A percentile compares a stretch with the other conserved stretches of the same genome.
These are phyloP conservation scores for Ammopiptanthus mongolicus DNA, from an alignment of 306 rosid genomes.

Conservation along the genomic window DNA sequence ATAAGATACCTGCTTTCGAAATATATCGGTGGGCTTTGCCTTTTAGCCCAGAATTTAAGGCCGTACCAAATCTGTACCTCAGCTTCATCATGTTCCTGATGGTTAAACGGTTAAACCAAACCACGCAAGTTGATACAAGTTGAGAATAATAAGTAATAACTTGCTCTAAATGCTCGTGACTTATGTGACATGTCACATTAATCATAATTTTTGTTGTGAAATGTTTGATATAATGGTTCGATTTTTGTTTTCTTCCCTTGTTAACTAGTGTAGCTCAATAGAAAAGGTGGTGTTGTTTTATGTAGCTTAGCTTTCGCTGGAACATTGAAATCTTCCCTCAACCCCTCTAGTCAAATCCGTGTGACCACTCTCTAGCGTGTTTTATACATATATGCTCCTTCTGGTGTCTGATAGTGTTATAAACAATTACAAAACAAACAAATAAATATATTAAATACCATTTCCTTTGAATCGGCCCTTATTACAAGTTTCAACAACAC, in stretches of 20 bases:
- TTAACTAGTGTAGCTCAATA: neutral
- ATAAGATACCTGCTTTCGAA: neutral
- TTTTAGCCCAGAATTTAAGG: neutral
- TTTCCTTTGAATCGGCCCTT: neutral
- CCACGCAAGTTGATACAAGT: neutral
- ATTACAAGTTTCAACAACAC: conserved; percentile 2
- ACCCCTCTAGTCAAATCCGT: neutral
- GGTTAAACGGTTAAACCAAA: neutral
- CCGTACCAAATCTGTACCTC: neutral
- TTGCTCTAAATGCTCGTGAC: neutral
- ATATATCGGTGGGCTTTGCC: neutral
- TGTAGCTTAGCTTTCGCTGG: neutral
- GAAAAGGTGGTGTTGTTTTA: neutral
- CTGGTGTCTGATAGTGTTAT: neutral
- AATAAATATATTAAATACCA: neutral
- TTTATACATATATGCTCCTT: neutral
- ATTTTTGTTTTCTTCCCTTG: neutral
- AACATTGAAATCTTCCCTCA: neutral
- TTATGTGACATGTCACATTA: neutral
- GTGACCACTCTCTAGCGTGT: too few relatives aligned
- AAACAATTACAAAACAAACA: neutral
- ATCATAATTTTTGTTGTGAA: neutral
- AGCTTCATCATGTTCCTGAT: neutral
- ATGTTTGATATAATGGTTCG: neutral
- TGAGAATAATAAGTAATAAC: too few relatives aligned